Base-by-base conservation (phyloP, 441 rosid genomes). In the Erodium texanum region DNA sequence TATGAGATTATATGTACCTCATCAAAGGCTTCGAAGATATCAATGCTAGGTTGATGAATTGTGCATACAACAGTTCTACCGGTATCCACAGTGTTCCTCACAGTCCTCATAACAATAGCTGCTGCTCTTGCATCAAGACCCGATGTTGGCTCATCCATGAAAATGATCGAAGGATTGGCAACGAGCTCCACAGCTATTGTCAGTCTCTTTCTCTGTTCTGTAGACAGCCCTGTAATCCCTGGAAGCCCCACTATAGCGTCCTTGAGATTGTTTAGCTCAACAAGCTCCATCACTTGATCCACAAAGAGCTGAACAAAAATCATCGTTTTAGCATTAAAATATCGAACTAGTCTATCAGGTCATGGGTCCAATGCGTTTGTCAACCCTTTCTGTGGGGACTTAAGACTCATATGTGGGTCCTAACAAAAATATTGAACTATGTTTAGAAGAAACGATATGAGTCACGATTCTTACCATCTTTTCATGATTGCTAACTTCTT, bases 11-110 rank as follows among this genome's bases (percentile, higher is more conserved):
- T 18, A 52, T 18, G 20, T 52, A 52, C 59, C 62, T 56, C 62
- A 4, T 56, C 62, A 9, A 56, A 56, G 62, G 62, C 62, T 56
- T 56, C 62, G 9, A 56, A 56, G 62, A 56, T 56, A 56, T 56
- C 62, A 20, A 56, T 56, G 24, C 62, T 56, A 20, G 62, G 62
- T 14, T 48, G 56, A 48, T 48, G 56, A 48, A 48, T 48, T n/a
- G 56, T 48, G 56, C 19, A 48, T 5, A 48, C 56, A 4, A 48
- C 56, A 14, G 56, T 48, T n/a, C 19, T 43, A 2, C 50, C 59
- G 7, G 59, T 52, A n/a, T 52, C 59, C 22, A 52, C 59, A 16
- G 59, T 52, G 62, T 56, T 56, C 4, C 56, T 48, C 6, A 48
- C 56, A 2, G 56, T 48, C 19, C 56, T 48, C 56, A 48, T 48